Evolutionary conservation across 495 filamentous ascomycete species (phyloP), one percentile per base, ranked within the genome.

Genomic region (Aspergillus sparsus): DNA sequence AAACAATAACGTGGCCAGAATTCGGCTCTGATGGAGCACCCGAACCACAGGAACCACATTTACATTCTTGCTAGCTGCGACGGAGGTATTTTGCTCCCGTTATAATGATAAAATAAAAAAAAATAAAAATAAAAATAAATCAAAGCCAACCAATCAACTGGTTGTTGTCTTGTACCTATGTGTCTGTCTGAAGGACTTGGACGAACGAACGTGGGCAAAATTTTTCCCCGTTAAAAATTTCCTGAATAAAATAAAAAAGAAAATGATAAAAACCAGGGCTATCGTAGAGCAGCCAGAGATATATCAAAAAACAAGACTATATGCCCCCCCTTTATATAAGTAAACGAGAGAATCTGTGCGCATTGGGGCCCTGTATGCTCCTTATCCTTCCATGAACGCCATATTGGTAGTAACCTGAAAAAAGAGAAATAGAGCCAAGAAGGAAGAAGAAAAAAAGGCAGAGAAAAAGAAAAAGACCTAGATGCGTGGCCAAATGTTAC

Each of bases 1-100:
- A 11, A 41, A 36, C 32, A 57, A 35, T 44, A 61, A 61, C 58
- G 58, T 63, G 62, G 62, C 62, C 57, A 41, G 50, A 60, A 27
- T 45, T 33, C 41, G 33, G 50, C 35, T n/a, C 21, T 34, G 5
- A 32, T 7, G n/a, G 49, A 21, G 7, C 49, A 50, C 21, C 49
- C 5, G 7, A 64, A 11, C 37, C 16, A 31, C 44, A 10, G 5
- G 31, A 5, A 15, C 27, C 10, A 18, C 41, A 49, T 15, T 49
- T 46, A 18, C 21, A 13, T 47, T 34, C 15, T 21, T 51, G 11
- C 34, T 39, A 39, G 34, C 10, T 39, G 21, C n/a, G 4, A 35
- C 7, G 8, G n/a, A 31, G 8, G 31, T 27, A 27, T 27, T 27
- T 27, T 27, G 21, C 21, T 27, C 21, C 21, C 21, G 1, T 27